Conservation (phyloP, 345 rosid species). For the Noccaea bulbosa region DNA sequence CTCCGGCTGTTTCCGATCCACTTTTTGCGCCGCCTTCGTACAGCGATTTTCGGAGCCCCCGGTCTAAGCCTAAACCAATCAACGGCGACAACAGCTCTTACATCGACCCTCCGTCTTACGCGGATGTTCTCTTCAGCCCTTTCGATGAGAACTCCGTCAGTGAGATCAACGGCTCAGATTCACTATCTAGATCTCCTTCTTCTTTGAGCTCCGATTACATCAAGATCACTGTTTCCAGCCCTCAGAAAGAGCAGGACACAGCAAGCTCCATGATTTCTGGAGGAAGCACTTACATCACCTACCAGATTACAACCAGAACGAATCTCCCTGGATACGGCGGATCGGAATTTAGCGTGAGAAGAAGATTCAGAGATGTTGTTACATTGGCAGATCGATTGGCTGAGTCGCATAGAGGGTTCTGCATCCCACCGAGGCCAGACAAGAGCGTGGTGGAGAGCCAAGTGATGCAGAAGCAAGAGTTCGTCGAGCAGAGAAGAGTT, state of each 20-base stretch:
- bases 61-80: conserved; percentile 21
- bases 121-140: conserved; percentile 83
- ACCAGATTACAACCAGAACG: conserved; percentile 78
- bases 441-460: conserved; percentile 95
- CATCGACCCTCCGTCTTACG: conserved; percentile 90
- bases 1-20: conserved; percentile 81
- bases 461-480: conserved; percentile 98
- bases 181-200: conserved; percentile 65
- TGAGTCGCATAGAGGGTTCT: conserved; percentile 81
- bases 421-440: conserved; percentile 90
- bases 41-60: conserved; percentile 47
- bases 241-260: conserved; percentile 77
- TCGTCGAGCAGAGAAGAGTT: conserved; percentile 93
- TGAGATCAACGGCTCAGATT: conserved; percentile 57
- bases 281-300: conserved; percentile 67
- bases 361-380: conserved; percentile 85
- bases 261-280: conserved; percentile 81
- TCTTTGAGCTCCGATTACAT: conserved; percentile 56
- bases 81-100: conserved; percentile 53
- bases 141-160: conserved; percentile 60
- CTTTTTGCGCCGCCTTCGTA: conserved; percentile 50
- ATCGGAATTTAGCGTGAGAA: conserved; percentile 75
- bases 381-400: conserved; percentile 80
- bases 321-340: conserved; percentile 66
- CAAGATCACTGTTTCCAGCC: conserved; percentile 89